Conservation (phyloP, 495 filamentous ascomycete genomes). For the Lasiosphaeriaceae sp. region DNA sequence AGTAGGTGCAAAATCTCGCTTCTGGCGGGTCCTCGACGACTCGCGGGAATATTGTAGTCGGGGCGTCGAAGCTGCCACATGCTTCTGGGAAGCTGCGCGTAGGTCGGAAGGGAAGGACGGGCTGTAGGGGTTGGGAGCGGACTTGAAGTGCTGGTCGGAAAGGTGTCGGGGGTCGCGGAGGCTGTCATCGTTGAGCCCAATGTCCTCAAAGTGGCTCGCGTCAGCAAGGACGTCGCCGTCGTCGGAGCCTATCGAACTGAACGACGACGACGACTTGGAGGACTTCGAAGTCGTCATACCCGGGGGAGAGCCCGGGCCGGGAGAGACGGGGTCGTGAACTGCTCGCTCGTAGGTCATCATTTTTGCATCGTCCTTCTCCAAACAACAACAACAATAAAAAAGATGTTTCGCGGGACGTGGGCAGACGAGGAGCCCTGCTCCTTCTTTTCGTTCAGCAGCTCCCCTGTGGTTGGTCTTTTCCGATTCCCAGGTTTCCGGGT, state of each 20-base stretch:
- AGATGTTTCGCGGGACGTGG: neutral
- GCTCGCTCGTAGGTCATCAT: constrained; percentile 56
- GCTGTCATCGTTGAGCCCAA: constrained; percentile 73
- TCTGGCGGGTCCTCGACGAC: constrained; percentile 18
- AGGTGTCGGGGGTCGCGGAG: constrained; percentile 33
- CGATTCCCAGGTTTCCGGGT: constrained; percentile 1
- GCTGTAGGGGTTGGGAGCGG: constrained; percentile 37
- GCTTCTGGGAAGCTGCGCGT: constrained; percentile 35
- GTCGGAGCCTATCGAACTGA: constrained; percentile 70
- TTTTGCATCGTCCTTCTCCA: constrained; percentile 22
- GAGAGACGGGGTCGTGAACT: constrained; percentile 40
- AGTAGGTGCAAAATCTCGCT: constrained; percentile 17
- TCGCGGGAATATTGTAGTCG: constrained; percentile 29
- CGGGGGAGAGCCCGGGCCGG: constrained; percentile 73
- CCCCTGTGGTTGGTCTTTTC: neutral
- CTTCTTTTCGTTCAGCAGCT: neutral
- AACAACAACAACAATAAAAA: too few species aligned
- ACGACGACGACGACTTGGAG: constrained; percentile 90
- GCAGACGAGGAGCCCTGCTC: constrained; percentile 14
- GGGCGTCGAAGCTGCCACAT: constrained; percentile 26
- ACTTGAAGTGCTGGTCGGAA: constrained; percentile 44
- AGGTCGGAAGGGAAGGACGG: constrained; percentile 40
- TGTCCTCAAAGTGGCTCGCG: constrained; percentile 86
- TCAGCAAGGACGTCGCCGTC: constrained; percentile 63
- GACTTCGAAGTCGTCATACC: constrained; percentile 82